Evolutionary conservation across 169 alveolate species (phyloP).

Genomic region (Theileria parva): DNA sequence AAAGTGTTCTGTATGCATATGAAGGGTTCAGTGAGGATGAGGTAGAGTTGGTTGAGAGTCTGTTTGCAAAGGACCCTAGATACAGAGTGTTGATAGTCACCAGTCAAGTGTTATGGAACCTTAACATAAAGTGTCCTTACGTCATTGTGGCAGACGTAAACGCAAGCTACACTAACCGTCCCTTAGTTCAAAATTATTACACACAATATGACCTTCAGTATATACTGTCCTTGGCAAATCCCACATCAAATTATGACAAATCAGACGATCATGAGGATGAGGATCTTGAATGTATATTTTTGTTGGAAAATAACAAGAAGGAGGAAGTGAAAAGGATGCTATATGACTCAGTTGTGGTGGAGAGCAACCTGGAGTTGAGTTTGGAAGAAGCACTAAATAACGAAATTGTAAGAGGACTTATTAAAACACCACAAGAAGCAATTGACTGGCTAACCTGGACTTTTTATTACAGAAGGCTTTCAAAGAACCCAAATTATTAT

Average conservation of each 20-base stretch:
- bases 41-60: constrained; percentile 80
- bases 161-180: constrained; percentile 74
- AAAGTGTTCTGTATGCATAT: constrained; percentile 29
- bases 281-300: constrained; percentile 81
- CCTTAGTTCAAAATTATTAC: constrained; percentile 90
- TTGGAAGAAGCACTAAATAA: constrained; percentile 95
- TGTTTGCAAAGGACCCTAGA: constrained; percentile 77
- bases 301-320: constrained; percentile 82
- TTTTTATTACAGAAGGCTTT: constrained; percentile 95
- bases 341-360: constrained; percentile 97
- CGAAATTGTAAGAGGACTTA: constrained; percentile 94
- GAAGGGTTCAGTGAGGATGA: constrained; percentile 83
- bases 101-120: constrained; percentile 89
- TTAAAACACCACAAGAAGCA: constrained; percentile 95
- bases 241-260: constrained; percentile 1
- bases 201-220: constrained; percentile 92
- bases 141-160: constrained; percentile 81
- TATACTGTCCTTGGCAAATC: constrained; percentile 72
- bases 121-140: constrained; percentile 76
- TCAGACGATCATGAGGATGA: constrained; percentile 30
- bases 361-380: constrained; percentile 91
- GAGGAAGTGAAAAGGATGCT: constrained; percentile 95
- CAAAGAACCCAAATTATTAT: constrained; percentile 98
- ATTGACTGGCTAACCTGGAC: constrained; percentile 99
- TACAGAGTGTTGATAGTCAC: constrained; percentile 88